Conservation (phyloP, 208 protist species). For the Leishmania arabica region DNA sequence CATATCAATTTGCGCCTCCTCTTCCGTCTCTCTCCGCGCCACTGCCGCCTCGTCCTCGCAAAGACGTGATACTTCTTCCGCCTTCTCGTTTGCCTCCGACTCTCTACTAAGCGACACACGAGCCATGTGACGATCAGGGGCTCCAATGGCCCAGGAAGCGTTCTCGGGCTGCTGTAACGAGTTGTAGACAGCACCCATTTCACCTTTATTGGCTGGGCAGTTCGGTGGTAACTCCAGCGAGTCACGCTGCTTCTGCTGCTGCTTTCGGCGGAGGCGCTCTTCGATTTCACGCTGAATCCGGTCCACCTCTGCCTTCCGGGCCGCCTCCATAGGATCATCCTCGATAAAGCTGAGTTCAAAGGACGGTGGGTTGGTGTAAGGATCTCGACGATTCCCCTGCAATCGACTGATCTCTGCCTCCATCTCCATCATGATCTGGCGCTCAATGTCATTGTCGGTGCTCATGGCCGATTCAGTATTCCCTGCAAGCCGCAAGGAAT, state of each 20-base stretch:
- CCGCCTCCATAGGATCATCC: conserved; percentile 23
- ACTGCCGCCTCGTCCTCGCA: not conserved
- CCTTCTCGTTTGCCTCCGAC: too few species aligned
- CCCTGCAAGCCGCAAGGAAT: not conserved
- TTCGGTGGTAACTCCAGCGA: conserved; percentile 59
- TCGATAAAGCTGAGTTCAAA: conserved; percentile 55
- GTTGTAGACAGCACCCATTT: too few species aligned
- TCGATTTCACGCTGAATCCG: conserved; percentile 56
- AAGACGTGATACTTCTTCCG: not conserved
- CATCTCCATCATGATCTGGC: conserved; percentile 83
- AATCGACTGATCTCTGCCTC: conserved; percentile 62
- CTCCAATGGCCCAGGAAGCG: not conserved
- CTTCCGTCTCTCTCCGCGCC: conserved; percentile 17
- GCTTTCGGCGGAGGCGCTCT: conserved; percentile 43
- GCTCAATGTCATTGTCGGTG: conserved; percentile 62
- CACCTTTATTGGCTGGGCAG: not conserved
- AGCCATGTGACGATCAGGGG: too few species aligned
- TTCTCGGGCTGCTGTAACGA: not conserved
- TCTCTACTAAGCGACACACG: not conserved
- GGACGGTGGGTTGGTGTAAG: conserved; percentile 23
- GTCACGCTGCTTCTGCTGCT: conserved; percentile 34
- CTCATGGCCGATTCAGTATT: conserved; percentile 24
- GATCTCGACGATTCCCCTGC: conserved; percentile 10
- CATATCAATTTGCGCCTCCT: not conserved
- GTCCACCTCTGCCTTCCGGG: conserved; percentile 38